Evolutionary conservation across 345 rosid genomes (phyloP).

Genomic region (Punica granatum): DNA sequence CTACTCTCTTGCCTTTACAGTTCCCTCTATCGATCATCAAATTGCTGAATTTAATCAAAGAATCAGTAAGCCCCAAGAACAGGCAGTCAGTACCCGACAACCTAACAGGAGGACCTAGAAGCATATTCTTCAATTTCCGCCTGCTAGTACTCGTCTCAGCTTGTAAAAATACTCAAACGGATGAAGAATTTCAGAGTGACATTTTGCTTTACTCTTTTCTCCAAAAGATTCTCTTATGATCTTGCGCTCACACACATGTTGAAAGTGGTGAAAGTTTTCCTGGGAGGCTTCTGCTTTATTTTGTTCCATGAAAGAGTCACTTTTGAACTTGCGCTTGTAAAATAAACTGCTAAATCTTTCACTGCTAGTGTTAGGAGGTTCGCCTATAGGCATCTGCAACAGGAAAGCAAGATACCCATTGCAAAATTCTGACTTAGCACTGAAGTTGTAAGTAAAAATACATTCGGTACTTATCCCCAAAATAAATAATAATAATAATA

Average conservation of each 20-base stretch:
- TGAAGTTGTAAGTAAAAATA: not conserved
- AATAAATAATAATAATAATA: too few relatives aligned
- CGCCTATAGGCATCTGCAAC: constrained; percentile 10
- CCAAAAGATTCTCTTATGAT: constrained; percentile 2
- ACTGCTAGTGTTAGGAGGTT: not conserved
- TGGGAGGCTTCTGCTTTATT: not conserved
- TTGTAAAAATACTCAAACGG: constrained; percentile 13
- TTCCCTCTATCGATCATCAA: not conserved
- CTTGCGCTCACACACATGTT: constrained; percentile 12
- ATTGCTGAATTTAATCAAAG: not conserved
- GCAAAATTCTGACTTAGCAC: not conserved
- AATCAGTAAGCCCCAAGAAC: not conserved
- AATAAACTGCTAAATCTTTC: constrained; percentile 13
- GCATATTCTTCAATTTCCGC: constrained; percentile 8
- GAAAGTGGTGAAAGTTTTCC: not conserved
- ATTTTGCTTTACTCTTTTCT: constrained; percentile 7
- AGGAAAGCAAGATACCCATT: not conserved
- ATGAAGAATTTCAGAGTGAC: constrained; percentile 2
- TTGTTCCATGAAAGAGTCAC: not conserved
- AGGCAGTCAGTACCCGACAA: not conserved
- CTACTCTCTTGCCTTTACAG: not conserved
- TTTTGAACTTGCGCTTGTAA: not conserved
- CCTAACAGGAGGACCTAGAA: not conserved
- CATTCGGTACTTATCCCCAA: too few relatives aligned
- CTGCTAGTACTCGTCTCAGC: constrained; percentile 18